Evolutionary conservation across 371 early-diverging fungal species (phyloP).

Genomic region (Mortierella sp.): DNA sequence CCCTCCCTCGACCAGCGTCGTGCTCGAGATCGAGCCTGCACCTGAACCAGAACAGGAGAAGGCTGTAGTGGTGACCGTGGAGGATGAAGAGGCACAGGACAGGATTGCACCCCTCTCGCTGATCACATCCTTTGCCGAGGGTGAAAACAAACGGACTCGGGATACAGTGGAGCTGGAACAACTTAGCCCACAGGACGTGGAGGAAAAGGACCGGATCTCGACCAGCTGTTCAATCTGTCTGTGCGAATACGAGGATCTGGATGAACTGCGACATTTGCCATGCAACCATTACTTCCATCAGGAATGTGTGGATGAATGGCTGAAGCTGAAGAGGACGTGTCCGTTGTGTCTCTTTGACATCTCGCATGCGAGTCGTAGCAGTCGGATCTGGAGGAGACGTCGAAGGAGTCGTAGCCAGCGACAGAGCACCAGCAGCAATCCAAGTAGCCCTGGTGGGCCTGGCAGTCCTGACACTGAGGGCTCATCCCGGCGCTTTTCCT

Average conservation of each 20-base stretch:
- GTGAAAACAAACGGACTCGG: constrained; percentile 2
- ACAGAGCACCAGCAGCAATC: not conserved
- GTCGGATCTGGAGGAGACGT: constrained; percentile 26
- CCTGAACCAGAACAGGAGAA: not conserved
- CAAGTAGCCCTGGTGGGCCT: constrained; percentile 7
- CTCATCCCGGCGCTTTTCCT: constrained; percentile 1
- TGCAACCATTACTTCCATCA: constrained; percentile 89
- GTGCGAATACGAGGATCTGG: constrained; percentile 74
- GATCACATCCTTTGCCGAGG: not conserved
- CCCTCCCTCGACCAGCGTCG: not conserved
- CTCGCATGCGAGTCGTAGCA: constrained; percentile 11
- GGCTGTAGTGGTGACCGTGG: not conserved
- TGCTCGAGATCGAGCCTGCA: constrained; percentile 8
- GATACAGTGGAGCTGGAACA: constrained; percentile 6
- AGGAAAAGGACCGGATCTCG: constrained; percentile 18
- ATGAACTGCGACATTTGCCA: constrained; percentile 69
- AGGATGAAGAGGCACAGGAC: not conserved
- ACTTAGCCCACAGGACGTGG: not conserved
- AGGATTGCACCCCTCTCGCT: not conserved
- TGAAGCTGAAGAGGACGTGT: constrained; percentile 61
- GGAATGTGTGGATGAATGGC: constrained; percentile 90
- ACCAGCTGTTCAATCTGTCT: constrained; percentile 72
- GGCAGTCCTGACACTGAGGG: constrained; percentile 9
- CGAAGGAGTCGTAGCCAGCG: constrained; percentile 18
- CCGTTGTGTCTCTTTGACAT: constrained; percentile 61